Evolutionary conservation across 192 early-diverging fungal genomes (phyloP).

Genomic region (Coemansia reversa): DNA sequence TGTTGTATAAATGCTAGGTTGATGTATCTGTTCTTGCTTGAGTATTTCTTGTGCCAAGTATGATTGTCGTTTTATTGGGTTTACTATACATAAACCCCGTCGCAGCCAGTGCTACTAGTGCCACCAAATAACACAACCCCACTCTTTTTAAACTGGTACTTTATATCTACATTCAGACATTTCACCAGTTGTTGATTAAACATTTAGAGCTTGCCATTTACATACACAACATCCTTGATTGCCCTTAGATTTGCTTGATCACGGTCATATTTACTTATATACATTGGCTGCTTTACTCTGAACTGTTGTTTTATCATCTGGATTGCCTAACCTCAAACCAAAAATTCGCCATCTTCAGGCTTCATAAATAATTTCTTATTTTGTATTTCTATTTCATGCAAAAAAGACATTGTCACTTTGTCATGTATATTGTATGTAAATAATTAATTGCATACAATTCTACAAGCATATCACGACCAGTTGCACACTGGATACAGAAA

Average conservation of each 20-base stretch:
- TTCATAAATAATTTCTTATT: conserved; percentile 48
- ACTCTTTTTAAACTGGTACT: too few relatives aligned
- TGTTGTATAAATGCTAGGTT: too few relatives aligned
- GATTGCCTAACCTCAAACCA: conserved; percentile 37
- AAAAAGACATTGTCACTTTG: conserved; percentile 37
- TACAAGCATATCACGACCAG: conserved; percentile 33
- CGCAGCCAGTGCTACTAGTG: too few relatives aligned
- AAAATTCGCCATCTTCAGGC: conserved; percentile 42
- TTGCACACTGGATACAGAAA: conserved; percentile 49
- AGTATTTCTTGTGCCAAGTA: too few relatives aligned
- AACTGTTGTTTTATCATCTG: conserved; percentile 16
- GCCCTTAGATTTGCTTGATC: background rate
- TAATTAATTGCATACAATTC: conserved; percentile 38
- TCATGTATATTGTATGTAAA: conserved; percentile 38
- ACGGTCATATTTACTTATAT: conserved; percentile 30
- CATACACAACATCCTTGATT: too few relatives aligned
- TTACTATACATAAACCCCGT: too few relatives aligned
- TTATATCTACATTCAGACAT: too few relatives aligned
- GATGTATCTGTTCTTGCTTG: too few relatives aligned
- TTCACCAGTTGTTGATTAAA: too few relatives aligned
- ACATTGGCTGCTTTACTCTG: conserved; percentile 23
- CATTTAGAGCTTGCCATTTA: too few relatives aligned
- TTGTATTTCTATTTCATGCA: conserved; percentile 10
- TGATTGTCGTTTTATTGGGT: too few relatives aligned
- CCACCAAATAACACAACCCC: too few relatives aligned